Evolutionary conservation across 176 grass and related monocot species (phyloP), one percentile per base, ranked within the genome.

Genomic region (Phoenix roebelenii): DNA sequence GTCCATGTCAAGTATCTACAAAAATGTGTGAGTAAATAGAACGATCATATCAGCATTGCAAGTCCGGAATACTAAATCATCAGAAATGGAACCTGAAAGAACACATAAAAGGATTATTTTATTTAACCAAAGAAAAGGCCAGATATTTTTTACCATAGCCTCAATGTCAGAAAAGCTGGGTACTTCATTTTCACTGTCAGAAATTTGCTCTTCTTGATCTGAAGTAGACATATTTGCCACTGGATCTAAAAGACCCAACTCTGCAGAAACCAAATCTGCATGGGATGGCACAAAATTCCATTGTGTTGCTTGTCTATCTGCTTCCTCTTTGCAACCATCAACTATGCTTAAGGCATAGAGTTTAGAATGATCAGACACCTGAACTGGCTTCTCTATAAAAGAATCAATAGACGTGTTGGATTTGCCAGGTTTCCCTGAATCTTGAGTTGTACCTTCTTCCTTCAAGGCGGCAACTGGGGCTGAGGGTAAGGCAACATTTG

Each of bases 91-190:
- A 4, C 52, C 25, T 19, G 16, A 7, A 17, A 17, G 26, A 53
- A 58, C 65, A 64, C 16, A 76, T 1, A 19, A 23, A 63, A 58
- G 19, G 25, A 61, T 65, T 52, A 44, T n/a, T 60, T 50, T 62
- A 63, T 15, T 35, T 78, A 59, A 65, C 23, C 0, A 72, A 63
- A 32, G 65, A 61, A 18, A 18, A 16, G 35, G 35, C 7, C 35
- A 44, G 35, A 49, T 1, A n/a, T 15, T 22, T 16, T 68, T 69
- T 89, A 89, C 85, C 85, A 89, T 61, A 66, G 80, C 69, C 75
- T 89, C 85, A 64, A 89, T 16, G 67, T 89, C 80, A 51, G 79
- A 80, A 55, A 74, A 89, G 58, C 73, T 81, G 55, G 85, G 80
- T 63, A 84, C 55, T 55, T 89, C 80, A 15, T 72, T 72, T 67